A percentile compares a stretch with the other conserved stretches of the same genome.
Evolutionary conservation across 768 basidiomycete species (phyloP).

Genomic region (Tricholomella constricta): DNA sequence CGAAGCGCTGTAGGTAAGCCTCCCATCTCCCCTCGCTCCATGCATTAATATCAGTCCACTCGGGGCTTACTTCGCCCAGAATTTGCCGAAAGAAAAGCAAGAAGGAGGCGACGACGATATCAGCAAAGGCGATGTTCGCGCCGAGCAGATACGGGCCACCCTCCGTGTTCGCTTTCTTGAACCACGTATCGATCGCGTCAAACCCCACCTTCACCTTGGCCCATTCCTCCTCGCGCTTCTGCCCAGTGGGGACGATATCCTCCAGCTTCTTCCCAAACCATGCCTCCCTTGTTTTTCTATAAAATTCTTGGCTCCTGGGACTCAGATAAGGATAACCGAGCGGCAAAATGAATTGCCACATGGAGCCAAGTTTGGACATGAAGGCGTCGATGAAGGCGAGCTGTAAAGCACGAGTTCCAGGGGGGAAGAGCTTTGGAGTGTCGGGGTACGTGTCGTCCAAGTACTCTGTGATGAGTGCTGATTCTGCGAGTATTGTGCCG

Average conservation of each 20-base stretch:
- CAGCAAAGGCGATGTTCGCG: constrained; percentile 37
- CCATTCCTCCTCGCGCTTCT: constrained; percentile 32
- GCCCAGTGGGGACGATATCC: constrained; percentile 25
- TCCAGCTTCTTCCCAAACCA: constrained; percentile 30
- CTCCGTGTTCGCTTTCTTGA: constrained; percentile 24
- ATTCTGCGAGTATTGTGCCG: constrained; percentile 31
- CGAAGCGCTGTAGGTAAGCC: too few species aligned
- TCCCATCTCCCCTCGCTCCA: constrained; percentile 46
- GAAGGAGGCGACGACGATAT: constrained; percentile 37
- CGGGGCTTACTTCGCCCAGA: constrained; percentile 37
- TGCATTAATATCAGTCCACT: constrained; percentile 40
- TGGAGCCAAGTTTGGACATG: background rate
- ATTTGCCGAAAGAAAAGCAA: constrained; percentile 32
- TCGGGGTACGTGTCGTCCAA: constrained; percentile 41
- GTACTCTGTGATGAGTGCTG: constrained; percentile 39
- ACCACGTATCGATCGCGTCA: constrained; percentile 29
- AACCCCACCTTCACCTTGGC: constrained; percentile 34
- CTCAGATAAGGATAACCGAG: constrained; percentile 25
- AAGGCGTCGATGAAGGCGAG: constrained; percentile 10
- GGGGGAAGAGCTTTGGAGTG: constrained; percentile 30
- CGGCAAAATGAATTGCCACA: constrained; percentile 18
- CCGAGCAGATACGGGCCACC: constrained; percentile 40
- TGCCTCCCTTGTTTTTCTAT: constrained; percentile 29
- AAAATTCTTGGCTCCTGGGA: constrained; percentile 33
- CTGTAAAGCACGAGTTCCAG: constrained; percentile 20